Percentiles rank a stretch among this genome's conserved stretches.
These are phyloP conservation scores for Colletotrichum sp. DNA, from an alignment of 2,329 filamentous ascomycete species.

Conservation along the genomic window DNA sequence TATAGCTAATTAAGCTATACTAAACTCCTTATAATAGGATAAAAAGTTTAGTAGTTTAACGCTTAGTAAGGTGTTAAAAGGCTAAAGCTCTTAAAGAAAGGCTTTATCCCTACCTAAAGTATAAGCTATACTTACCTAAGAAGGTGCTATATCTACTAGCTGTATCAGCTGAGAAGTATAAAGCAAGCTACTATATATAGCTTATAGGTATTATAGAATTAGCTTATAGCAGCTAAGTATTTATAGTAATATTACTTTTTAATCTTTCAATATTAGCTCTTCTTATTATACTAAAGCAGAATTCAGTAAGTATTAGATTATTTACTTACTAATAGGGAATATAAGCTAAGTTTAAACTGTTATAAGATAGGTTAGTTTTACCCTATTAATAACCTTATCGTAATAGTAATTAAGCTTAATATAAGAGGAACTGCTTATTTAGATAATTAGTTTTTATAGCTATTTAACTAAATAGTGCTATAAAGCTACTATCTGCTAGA, in stretches of 20 bases:
- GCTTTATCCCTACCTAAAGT: no score
- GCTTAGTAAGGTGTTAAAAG: no score
- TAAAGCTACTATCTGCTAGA: not conserved
- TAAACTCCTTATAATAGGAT: no score
- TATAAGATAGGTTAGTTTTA: slow-evolving; percentile 28
- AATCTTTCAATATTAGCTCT: slow-evolving; percentile 23
- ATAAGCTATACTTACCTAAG: no score
- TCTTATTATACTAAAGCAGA: slow-evolving; percentile 30
- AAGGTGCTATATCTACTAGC: no score
- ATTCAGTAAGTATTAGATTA: slow-evolving; percentile 40
- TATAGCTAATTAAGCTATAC: no score
- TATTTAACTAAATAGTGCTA: not conserved
- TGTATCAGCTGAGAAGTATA: no score
- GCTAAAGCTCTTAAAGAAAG: no score
- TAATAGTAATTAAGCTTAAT: not conserved
- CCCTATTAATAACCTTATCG: slow-evolving; percentile 32
- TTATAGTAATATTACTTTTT: not conserved
- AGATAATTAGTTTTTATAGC: not conserved
- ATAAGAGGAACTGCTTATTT: not conserved
- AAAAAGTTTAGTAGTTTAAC: no score
- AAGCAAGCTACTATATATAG: no score
- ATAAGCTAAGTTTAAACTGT: slow-evolving; percentile 32
- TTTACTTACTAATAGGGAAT: slow-evolving; percentile 36
- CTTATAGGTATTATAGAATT: not conserved
- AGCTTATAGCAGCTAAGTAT: slow-evolving; percentile 25